phyloP scores from a whole-genome alignment of 2,329 filamentous ascomycete species.

The Xylariales sp. region DNA sequence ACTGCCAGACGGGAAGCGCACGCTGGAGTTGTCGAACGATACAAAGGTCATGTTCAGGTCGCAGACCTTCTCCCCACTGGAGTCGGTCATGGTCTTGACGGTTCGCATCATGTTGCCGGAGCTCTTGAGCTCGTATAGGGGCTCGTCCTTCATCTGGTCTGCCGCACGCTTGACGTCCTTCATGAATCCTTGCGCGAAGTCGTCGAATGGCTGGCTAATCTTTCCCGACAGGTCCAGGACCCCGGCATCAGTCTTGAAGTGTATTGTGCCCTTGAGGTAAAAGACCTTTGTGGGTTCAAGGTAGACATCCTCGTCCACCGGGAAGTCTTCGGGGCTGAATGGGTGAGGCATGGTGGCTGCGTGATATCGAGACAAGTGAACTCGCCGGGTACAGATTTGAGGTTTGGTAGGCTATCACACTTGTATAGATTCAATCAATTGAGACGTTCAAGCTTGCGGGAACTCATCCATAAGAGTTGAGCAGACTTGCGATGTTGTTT shows the following conservation, averaged over 20 bases:
- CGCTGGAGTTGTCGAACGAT: constrained; percentile 23
- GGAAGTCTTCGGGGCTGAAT: constrained; percentile 30
- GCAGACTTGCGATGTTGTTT: background rate
- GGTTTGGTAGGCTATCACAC: background rate
- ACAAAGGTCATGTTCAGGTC: constrained; percentile 32
- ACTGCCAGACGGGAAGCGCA: constrained; percentile 25
- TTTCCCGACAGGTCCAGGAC: constrained; percentile 24
- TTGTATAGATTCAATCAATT: background rate
- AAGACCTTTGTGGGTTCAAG: constrained; percentile 22
- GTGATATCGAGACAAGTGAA: background rate
- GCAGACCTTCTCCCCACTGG: constrained; percentile 20
- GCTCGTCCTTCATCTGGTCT: constrained; percentile 16
- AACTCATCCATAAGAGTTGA: background rate
- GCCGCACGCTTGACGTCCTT: constrained; percentile 18
- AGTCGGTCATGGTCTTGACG: constrained; percentile 27
- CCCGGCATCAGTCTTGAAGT: constrained; percentile 28
- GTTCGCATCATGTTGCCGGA: constrained; percentile 33
- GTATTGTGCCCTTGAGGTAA: constrained; percentile 27
- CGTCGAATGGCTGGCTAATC: constrained; percentile 19
- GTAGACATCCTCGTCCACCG: constrained; percentile 21
- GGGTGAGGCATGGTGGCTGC: constrained; percentile 25
- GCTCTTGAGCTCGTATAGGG: constrained; percentile 22
- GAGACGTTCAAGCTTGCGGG: background rate
- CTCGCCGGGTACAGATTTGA: no score
- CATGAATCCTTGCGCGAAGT: constrained; percentile 27